Percentiles rank a stretch among this genome's conserved stretches.
These are phyloP conservation scores for Adenanthera pavonina DNA, from an alignment of 306 rosid genomes.

Conservation along the genomic window DNA sequence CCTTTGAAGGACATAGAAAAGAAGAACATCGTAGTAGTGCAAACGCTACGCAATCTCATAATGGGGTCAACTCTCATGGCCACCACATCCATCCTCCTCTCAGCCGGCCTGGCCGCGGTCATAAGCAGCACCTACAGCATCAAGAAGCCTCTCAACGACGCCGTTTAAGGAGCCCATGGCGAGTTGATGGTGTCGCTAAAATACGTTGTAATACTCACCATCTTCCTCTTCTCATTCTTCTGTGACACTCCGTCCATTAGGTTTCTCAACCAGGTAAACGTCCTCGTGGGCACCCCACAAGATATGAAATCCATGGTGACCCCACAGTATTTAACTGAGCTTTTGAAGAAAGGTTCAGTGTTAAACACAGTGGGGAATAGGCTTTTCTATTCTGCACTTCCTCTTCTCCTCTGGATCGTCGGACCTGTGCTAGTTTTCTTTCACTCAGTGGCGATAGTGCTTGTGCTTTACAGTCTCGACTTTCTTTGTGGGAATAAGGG, in stretches of 20 bases:
- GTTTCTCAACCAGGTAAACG: background rate
- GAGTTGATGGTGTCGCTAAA: background rate
- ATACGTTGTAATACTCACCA: background rate
- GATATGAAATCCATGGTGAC: background rate
- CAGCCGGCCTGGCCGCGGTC: background rate
- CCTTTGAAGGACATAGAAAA: background rate
- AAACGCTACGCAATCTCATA: background rate
- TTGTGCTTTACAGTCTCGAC: constrained; percentile 74
- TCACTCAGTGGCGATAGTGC: constrained; percentile 62
- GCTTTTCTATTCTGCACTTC: constrained; percentile 71
- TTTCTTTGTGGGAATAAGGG: constrained; percentile 44
- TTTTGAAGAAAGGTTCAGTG: background rate
- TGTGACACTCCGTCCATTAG: background rate
- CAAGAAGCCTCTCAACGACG: background rate
- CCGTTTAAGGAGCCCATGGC: background rate
- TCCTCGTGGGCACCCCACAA: background rate
- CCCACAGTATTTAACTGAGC: background rate
- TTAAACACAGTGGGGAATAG: constrained; percentile 46
- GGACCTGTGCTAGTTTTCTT: constrained; percentile 78
- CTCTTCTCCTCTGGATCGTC: constrained; percentile 80
- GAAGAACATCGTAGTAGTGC: background rate
- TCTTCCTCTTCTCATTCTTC: background rate
- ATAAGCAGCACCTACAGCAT: constrained; percentile 6
- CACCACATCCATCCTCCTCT: constrained; percentile 3
- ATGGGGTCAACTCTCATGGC: background rate